A percentile compares a stretch with the other conserved stretches of the same genome.
Evolutionary conservation across 2,329 filamentous ascomycete species (phyloP).

Genomic region (Alternaria sp.): DNA sequence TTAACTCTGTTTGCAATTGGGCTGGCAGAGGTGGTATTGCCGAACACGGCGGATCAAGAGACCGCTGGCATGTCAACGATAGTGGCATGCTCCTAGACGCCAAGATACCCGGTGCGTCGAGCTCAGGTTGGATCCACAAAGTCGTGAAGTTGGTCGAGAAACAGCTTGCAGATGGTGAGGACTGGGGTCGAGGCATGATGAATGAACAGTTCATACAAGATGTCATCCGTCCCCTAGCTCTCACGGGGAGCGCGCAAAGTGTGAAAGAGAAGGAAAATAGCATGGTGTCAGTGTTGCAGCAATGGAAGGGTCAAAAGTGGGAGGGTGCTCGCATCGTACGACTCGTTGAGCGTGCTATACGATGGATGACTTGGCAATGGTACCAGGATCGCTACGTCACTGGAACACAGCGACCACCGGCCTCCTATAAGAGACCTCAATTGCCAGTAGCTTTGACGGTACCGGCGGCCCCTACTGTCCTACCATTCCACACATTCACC

Average conservation of each 20-base stretch:
- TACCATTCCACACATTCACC: constrained; percentile 98
- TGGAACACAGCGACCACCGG: constrained; percentile 60
- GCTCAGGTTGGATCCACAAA: constrained; percentile 82
- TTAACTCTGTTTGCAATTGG: constrained; percentile 98
- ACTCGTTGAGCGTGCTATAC: constrained; percentile 83
- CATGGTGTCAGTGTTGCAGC: constrained; percentile 46
- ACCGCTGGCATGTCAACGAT: constrained; percentile 93
- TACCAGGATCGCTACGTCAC: constrained; percentile 81
- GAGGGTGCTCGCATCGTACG: constrained; percentile 86
- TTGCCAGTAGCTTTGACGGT: constrained; percentile 76
- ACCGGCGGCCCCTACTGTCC: constrained; percentile 87
- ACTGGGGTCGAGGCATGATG: constrained; percentile 80
- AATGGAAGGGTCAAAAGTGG: constrained; percentile 78
- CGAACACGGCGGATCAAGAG: constrained; percentile 73
- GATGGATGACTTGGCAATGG: constrained; percentile 80
- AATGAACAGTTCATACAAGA: constrained; percentile 49
- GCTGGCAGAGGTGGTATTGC: constrained; percentile 84
- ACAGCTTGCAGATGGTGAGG: constrained; percentile 83
- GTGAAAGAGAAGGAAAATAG: constrained; percentile 45
- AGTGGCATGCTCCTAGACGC: constrained; percentile 82
- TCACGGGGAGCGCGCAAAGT: constrained; percentile 41
- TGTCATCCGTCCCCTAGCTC: constrained; percentile 54
- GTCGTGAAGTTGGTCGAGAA: constrained; percentile 90
- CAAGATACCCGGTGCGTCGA: constrained; percentile 63
- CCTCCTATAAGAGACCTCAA: constrained; percentile 73